phyloP scores from a whole-genome alignment of 1,284 basidiomycete species.

The Retiboletus flavoniger region DNA sequence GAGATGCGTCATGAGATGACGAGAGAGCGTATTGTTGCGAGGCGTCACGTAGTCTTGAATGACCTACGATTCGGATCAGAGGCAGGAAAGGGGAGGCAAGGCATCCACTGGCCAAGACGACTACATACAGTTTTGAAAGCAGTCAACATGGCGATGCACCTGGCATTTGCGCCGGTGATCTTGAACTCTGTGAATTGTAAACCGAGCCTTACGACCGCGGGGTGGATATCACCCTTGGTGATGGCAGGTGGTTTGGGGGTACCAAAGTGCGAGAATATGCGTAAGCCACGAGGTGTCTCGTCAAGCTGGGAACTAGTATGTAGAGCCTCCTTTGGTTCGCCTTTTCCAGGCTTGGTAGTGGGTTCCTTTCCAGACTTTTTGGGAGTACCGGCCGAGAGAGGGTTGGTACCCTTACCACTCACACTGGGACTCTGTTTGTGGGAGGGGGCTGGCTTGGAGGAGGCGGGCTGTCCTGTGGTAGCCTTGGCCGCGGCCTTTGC shows the following conservation, averaged over 20 bases:
- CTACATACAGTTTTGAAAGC: slow-evolving; percentile 77
- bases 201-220: slow-evolving; percentile 73
- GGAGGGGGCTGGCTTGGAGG: slow-evolving; percentile 21
- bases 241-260: slow-evolving; percentile 60
- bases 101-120: neutral
- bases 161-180: slow-evolving; percentile 84
- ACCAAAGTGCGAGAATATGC: slow-evolving; percentile 83
- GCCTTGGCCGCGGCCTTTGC: slow-evolving; percentile 53
- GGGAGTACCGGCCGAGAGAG: slow-evolving; percentile 14
- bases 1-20: slow-evolving; percentile 84
- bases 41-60: slow-evolving; percentile 87
- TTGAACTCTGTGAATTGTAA: slow-evolving; percentile 83
- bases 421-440: slow-evolving; percentile 20
- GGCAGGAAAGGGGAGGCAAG: neutral
- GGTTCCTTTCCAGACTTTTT: slow-evolving; percentile 23
- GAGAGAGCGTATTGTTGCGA: slow-evolving; percentile 76
- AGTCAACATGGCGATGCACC: slow-evolving; percentile 83
- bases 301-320: slow-evolving; percentile 28
- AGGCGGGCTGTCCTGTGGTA: slow-evolving; percentile 9
- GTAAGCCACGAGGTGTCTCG: slow-evolving; percentile 52
- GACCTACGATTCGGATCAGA: slow-evolving; percentile 50
- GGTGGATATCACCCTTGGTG: slow-evolving; percentile 81
- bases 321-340: slow-evolving; percentile 25
- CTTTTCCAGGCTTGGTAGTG: slow-evolving; percentile 19
- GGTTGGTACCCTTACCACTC: slow-evolving; percentile 17